phyloP scores from a whole-genome alignment of 148 eudicot species.

The Camellia japonica region DNA sequence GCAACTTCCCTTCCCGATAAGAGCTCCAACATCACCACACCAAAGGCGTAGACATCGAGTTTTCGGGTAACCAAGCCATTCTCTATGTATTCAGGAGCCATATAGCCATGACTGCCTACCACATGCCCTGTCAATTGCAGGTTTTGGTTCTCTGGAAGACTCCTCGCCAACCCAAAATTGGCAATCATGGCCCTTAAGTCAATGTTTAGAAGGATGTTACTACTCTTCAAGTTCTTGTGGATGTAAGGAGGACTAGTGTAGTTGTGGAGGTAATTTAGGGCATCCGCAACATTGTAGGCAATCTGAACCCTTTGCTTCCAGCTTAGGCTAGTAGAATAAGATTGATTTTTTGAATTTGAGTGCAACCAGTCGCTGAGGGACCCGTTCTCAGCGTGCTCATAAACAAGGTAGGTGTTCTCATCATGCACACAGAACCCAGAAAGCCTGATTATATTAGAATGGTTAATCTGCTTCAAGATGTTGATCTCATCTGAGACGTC shows the following conservation, averaged over 20 bases:
- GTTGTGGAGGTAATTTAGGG: slow-evolving; percentile 75
- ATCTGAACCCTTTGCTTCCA: slow-evolving; percentile 78
- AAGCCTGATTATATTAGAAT: slow-evolving; percentile 59
- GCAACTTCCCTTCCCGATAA: slow-evolving; percentile 63
- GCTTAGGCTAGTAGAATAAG: slow-evolving; percentile 24
- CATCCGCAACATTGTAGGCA: slow-evolving; percentile 61
- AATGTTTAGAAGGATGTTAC: slow-evolving; percentile 57
- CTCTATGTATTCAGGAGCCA: slow-evolving; percentile 82
- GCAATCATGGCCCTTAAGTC: slow-evolving; percentile 60
- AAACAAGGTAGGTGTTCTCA: slow-evolving; percentile 71
- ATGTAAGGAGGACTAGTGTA: slow-evolving; percentile 71
- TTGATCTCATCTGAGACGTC: slow-evolving; percentile 62
- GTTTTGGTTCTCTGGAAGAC: slow-evolving; percentile 34
- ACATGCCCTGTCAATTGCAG: slow-evolving; percentile 64
- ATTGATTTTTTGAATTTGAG: slow-evolving; percentile 1
- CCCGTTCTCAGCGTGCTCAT: slow-evolving; percentile 69
- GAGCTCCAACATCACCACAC: slow-evolving; percentile 63
- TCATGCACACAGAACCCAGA: slow-evolving; percentile 69
- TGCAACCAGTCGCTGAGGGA: slow-evolving; percentile 53
- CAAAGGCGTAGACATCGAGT: slow-evolving; percentile 72
- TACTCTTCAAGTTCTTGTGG: slow-evolving; percentile 74
- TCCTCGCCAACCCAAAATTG: slow-evolving; percentile 69
- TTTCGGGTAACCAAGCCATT: slow-evolving; percentile 68
- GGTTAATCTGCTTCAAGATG: slow-evolving; percentile 66
- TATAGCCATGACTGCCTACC: slow-evolving; percentile 72